These are phyloP conservation scores for Kazachstania psychrophila DNA, from an alignment of 805 yeast genomes.

Conservation along the genomic window DNA sequence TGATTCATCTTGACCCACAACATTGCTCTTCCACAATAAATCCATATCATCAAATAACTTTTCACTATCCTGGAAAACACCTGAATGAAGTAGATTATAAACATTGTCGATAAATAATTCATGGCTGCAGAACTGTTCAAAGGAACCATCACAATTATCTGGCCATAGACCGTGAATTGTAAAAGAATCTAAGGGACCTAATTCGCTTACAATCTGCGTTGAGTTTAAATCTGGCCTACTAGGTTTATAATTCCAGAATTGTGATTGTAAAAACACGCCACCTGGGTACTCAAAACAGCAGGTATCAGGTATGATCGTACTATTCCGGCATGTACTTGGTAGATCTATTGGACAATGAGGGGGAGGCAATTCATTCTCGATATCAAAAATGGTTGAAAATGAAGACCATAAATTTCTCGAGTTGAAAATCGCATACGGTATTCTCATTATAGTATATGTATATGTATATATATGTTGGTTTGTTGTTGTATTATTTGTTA, in stretches of 20 bases:
- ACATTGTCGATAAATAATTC: slow-evolving; percentile 46
- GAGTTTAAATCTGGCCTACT: slow-evolving; percentile 28
- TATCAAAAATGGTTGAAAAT: too few species aligned
- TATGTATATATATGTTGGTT: too few species aligned
- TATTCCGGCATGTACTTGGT: slow-evolving; percentile 55
- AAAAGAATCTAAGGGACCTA: slow-evolving; percentile 62
- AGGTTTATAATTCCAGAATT: slow-evolving; percentile 85
- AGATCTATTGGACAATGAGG: slow-evolving; percentile 43
- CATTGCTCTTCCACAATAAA: slow-evolving; percentile 62
- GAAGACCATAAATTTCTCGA: too few species aligned
- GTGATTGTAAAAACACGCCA: slow-evolving; percentile 75
- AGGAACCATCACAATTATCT: slow-evolving; percentile 77
- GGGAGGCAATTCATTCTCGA: too few species aligned
- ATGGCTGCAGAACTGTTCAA: slow-evolving; percentile 67
- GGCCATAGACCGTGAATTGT: slow-evolving; percentile 89
- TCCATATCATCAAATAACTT: slow-evolving; percentile 51
- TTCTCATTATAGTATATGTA: too few species aligned
- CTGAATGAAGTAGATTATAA: slow-evolving; percentile 34
- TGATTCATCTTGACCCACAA: slow-evolving; percentile 53
- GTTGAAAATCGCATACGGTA: too few species aligned
- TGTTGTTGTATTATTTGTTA: too few species aligned
- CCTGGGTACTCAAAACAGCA: slow-evolving; percentile 88
- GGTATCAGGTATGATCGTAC: slow-evolving; percentile 43
- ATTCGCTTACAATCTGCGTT: slow-evolving; percentile 23
- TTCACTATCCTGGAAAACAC: slow-evolving; percentile 29